Base-by-base conservation (phyloP, 257 asterid species). In the Coffea canephora region DNA sequence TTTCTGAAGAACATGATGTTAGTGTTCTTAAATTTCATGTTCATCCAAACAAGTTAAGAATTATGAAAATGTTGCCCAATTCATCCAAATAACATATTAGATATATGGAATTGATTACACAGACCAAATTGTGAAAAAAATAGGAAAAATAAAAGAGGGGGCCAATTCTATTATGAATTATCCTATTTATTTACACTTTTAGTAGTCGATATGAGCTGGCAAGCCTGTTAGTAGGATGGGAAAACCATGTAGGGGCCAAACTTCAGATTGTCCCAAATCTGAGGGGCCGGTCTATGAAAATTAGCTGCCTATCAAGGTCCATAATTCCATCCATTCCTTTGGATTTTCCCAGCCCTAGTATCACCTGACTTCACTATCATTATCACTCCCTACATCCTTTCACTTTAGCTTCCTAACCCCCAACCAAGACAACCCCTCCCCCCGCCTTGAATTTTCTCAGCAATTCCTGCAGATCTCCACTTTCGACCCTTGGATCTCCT, bases 291-390 rank as follows among this genome's bases (percentile, higher is more conserved):
- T 31, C 76, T 36, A 25, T 69, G 59, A 41, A 43, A 78, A 69
- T 69, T 46, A 54, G 43, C 21, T 74, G 39, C 71, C 19, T 55
- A 57, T 9, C 48, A 70, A 71, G 25, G 72, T 12, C 16, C 61
- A 19, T 49, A 65, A 69, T 67, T 74, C 79, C 67, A 74, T 80
- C 83, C 64, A 15, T 74, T 80, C 59, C 48, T 74, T 80, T 80
- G 79, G 83, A 74, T 23, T 54, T 55, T 74, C 67, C 52, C 79
- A 66, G 65, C 76, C 79, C 76, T 74, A 80, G 75, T 80, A 68
- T 75, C 83, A 74, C 76, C 76, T 68, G 65, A 80, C 50, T 80
- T 68, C 83, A 67, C 80, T 54, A 74, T 80, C 83, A 80, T 71
- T 80, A 76, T 80, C 72, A 62, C 72, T 45, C 4, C 73, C 73